Evolutionary conservation across 2,329 filamentous ascomycete species (phyloP).

Genomic region (Aspergillus melleus): DNA sequence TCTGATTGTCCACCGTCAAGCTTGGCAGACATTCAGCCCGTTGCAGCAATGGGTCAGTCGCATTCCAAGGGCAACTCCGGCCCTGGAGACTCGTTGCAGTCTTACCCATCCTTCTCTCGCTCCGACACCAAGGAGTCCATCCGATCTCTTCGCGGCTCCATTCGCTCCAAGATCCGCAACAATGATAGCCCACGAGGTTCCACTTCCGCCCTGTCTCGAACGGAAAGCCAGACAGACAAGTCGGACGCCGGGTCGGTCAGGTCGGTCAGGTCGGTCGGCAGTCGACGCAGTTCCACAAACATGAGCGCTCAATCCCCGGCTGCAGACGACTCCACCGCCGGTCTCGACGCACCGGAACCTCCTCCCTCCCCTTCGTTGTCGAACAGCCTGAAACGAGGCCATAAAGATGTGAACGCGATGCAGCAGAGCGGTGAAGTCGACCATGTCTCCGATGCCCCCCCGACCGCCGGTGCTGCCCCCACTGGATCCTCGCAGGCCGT

Average conservation of each 20-base stretch:
- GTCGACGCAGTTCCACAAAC: slow-evolving; percentile 39
- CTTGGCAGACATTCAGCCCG: slow-evolving; percentile 34
- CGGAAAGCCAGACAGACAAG: slow-evolving; percentile 60
- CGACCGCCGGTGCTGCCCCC: slow-evolving; percentile 61
- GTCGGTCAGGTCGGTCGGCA: slow-evolving; percentile 71
- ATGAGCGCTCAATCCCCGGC: slow-evolving; percentile 33
- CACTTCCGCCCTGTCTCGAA: slow-evolving; percentile 61
- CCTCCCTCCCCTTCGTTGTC: slow-evolving; percentile 89
- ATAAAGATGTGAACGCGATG: slow-evolving; percentile 76
- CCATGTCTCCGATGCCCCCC: slow-evolving; percentile 87
- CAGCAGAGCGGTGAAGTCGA: slow-evolving; percentile 89
- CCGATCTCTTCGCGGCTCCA: slow-evolving; percentile 75
- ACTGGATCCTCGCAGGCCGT: slow-evolving; percentile 64
- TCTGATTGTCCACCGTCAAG: slow-evolving; percentile 24
- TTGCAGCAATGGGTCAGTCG: slow-evolving; percentile 51
- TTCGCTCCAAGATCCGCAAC: slow-evolving; percentile 77
- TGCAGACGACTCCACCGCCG: slow-evolving; percentile 49
- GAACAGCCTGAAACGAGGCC: slow-evolving; percentile 68
- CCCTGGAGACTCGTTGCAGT: slow-evolving; percentile 66
- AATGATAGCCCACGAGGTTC: slow-evolving; percentile 82
- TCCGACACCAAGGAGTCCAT: slow-evolving; percentile 92
- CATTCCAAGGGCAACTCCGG: slow-evolving; percentile 57
- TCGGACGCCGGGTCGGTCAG: slow-evolving; percentile 74
- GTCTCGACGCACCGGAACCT: slow-evolving; percentile 54
- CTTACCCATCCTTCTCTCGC: slow-evolving; percentile 87